Base-by-base conservation (phyloP, 331 rosid genomes). In the Malus hybrid region DNA sequence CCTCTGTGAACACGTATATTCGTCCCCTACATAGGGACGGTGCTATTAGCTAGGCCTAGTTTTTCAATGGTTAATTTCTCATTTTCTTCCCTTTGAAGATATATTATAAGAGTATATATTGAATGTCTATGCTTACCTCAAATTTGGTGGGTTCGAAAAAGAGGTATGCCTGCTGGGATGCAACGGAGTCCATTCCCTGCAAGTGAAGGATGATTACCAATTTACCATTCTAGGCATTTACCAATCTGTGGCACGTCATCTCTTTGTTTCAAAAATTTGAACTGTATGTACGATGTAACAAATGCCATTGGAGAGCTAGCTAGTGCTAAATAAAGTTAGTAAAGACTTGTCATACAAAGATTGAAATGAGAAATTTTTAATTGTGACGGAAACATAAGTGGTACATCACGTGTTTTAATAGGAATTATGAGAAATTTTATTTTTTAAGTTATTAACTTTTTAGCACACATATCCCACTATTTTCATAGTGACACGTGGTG, bases 161-260 rank as follows among this genome's bases (percentile, higher is more conserved):
- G 69, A 93, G 92, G 68, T 88, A 91, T 78, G 97, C 92, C 80
- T 85, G 92, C 97, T 96, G 89, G 71, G 97, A 93, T 42, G 93
- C 87, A 14, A 88, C 70, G 48, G 97, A 91, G 57, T 89, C 93
- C 42, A 96, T 88, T 22, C 97, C 98, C 97, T 93, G 83, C 80
- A 83, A 60, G 74, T 69, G 69, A 59, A 55, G 44, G 76, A 61
- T 44, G 80, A 76, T 63, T 63, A 36, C 42, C 42, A 36, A 36
- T 36, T 36, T 36, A 36, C 11, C 11, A 63, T 36, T 2, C n/a
- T 6, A 29, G 15, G 22, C 67, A 63, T 29, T 63, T 63, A 6
- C n/a, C 67, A 15, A 63, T 14, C n/a, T 28, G 67, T 19, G 11
- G 14, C 34, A 57, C 10, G 34, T 13, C 59, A 50, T 71, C 32